phyloP scores from a whole-genome alignment of 192 early-diverging fungal genomes.

The Coemansia sp. region DNA sequence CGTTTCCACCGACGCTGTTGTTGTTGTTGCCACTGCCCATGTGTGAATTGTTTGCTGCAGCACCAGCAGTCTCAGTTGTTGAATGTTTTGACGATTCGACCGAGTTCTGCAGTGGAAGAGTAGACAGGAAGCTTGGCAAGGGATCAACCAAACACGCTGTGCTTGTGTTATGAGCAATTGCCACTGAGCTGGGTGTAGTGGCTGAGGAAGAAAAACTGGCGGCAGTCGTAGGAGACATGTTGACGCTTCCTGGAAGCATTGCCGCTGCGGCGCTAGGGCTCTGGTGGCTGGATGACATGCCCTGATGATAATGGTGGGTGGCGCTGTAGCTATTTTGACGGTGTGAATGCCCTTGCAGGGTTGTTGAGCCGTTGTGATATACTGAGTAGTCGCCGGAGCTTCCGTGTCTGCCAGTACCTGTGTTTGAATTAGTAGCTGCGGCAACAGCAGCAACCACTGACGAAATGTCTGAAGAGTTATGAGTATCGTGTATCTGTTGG shows the following conservation, averaged over 20 bases:
- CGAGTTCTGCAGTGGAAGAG: slow-evolving; percentile 24
- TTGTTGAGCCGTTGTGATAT: slow-evolving; percentile 8
- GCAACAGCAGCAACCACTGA: slow-evolving; percentile 43
- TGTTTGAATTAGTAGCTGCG: slow-evolving; percentile 16
- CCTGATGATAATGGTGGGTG: slow-evolving; percentile 8
- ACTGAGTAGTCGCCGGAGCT: slow-evolving; percentile 4
- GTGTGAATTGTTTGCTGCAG: slow-evolving; percentile 9
- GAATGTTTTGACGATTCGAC: slow-evolving; percentile 38
- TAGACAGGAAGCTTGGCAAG: slow-evolving; percentile 40
- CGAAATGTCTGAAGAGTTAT: slow-evolving; percentile 23
- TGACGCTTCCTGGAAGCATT: slow-evolving; percentile 34
- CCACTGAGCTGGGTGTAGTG: slow-evolving; percentile 18
- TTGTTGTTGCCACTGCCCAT: slow-evolving; percentile 4
- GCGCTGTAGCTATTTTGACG: slow-evolving; percentile 20
- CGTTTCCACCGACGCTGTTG: neutral
- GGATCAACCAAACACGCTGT: slow-evolving; percentile 27
- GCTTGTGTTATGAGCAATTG: slow-evolving; percentile 2
- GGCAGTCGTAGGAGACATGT: slow-evolving; percentile 1
- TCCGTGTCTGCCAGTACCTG: neutral
- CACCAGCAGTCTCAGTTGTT: slow-evolving; percentile 22
- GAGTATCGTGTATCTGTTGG: slow-evolving; percentile 2
- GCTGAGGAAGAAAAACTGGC: neutral
- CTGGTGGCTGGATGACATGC: slow-evolving; percentile 14
- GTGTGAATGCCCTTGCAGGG: slow-evolving; percentile 10
- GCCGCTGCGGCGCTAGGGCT: slow-evolving; percentile 33